Conservation (phyloP, 208 protist genomes). For the Trypanosoma theileri region DNA sequence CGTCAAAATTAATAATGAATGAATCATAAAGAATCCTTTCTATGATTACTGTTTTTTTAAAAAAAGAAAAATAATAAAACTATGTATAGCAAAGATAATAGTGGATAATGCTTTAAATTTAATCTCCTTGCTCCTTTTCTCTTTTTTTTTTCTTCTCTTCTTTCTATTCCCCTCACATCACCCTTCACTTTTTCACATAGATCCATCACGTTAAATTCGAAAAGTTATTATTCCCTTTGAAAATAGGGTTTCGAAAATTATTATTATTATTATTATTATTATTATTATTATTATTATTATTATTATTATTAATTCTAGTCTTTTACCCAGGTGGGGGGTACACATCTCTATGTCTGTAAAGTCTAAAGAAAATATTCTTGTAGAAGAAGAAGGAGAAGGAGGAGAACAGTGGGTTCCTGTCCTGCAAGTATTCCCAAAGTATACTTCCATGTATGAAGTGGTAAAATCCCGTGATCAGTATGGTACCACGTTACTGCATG, state of each 20-base stretch:
- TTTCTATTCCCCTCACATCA: background rate
- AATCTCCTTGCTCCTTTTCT: background rate
- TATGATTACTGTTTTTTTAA: too few relatives aligned
- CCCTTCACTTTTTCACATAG: slow-evolving; percentile 2
- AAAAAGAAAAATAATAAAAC: too few relatives aligned
- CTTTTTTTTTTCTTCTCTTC: slow-evolving; percentile 22
- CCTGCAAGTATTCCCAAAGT: slow-evolving; percentile 6
- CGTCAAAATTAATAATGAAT: too few relatives aligned
- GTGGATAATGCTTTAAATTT: background rate
- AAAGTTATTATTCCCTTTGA: too few relatives aligned
- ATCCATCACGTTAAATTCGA: background rate
- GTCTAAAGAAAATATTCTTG: background rate
- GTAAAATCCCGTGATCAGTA: background rate
- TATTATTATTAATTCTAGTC: too few relatives aligned
- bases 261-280: too few relatives aligned
- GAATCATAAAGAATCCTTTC: too few relatives aligned
- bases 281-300: too few relatives aligned
- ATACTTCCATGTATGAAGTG: background rate
- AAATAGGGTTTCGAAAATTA: too few relatives aligned
- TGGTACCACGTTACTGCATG: background rate
- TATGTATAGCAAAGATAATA: too few relatives aligned
- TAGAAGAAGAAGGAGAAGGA: background rate
- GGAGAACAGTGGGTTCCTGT: background rate
- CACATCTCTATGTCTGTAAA: background rate
- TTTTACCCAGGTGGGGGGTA: too few relatives aligned